Percentiles rank a stretch among this genome's conserved stretches.
phyloP scores from a whole-genome alignment of 2,329 filamentous ascomycete genomes.

The Ophiostoma perfectum region DNA sequence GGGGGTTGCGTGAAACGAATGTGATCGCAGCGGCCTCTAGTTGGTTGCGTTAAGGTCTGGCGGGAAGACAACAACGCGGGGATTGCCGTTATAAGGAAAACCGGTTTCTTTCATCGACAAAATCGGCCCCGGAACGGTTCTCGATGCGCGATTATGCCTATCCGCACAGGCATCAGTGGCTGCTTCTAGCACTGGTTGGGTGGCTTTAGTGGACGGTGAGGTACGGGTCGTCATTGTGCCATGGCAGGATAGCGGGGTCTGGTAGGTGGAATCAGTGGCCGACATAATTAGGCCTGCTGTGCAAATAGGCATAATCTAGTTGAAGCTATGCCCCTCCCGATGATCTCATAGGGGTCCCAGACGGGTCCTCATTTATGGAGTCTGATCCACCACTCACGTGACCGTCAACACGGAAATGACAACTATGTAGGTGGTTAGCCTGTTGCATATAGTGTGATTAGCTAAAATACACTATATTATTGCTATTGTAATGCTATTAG shows the following conservation, averaged over 20 bases:
- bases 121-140: neutral
- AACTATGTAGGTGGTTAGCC: neutral
- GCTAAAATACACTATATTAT: neutral
- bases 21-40: neutral
- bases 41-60: neutral
- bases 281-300: neutral
- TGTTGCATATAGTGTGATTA: neutral
- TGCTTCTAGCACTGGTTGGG: neutral
- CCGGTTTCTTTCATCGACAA: constrained; percentile 3
- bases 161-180: neutral
- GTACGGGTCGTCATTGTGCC: neutral
- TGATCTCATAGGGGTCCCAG: constrained; percentile 11
- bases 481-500: too few species aligned
- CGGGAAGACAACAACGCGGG: neutral
- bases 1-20: too few species aligned
- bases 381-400: neutral
- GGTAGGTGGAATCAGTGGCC: neutral
- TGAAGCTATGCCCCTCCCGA: constrained; percentile 4
- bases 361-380: neutral
- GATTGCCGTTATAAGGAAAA: neutral
- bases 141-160: constrained; percentile 10
- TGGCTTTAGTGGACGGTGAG: neutral
- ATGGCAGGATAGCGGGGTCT: neutral
- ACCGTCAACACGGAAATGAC: neutral
- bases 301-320: neutral